Base-by-base conservation (phyloP, 1,284 basidiomycete species). In the Coniferiporia weirii region DNA sequence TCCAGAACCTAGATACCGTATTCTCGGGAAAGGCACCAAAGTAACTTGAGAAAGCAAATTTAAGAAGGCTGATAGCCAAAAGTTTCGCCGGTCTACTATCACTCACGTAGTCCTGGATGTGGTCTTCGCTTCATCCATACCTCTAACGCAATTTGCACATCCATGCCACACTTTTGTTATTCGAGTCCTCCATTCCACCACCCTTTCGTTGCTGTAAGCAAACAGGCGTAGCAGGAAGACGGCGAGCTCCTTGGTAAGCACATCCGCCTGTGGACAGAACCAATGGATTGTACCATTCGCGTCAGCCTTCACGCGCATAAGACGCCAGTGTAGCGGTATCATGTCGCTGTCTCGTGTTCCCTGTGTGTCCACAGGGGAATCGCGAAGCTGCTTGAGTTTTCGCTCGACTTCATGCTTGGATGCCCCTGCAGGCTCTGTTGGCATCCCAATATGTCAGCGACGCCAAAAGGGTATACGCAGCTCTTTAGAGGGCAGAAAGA, bases 161-260 rank as follows among this genome's bases (percentile, higher is more conserved):
- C 75, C 71, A 19, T 73, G 68, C 36, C 95, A 68, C 56, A 89
- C 85, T 2, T 63, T 64, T 51, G 76, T 74, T 52, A 93, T 70
- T 60, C 75, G 78, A 15, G 69, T 68, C 68, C 84, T 83, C 89
- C 90, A 95, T 47, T 74, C 69, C 1, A 79, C 73, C 4, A 89
- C 84, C 13, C 76, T 74, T 0, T 72, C 68, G 60, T 83, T 83
- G 54, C 81, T 75, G 66, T 92, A 95, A 3, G 92, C 92, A 66
- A 89, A 87, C 48, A 95, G 72, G 61, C 91, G 82, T 54, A 94
- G 75, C 52, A 92, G 78, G 73, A 92, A 95, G 0, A 82, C 85
- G 0, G 93, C 90, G 1, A 85, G 82, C 56, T 80, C 83, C 5
- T 77, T 68, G 0, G 80, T 80, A 43, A 80, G 71, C 17, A 73